Percentiles rank a stretch among this genome's conserved stretches.
Conservation (phyloP, 257 asterid genomes). For the Ligustrum vulgare region DNA sequence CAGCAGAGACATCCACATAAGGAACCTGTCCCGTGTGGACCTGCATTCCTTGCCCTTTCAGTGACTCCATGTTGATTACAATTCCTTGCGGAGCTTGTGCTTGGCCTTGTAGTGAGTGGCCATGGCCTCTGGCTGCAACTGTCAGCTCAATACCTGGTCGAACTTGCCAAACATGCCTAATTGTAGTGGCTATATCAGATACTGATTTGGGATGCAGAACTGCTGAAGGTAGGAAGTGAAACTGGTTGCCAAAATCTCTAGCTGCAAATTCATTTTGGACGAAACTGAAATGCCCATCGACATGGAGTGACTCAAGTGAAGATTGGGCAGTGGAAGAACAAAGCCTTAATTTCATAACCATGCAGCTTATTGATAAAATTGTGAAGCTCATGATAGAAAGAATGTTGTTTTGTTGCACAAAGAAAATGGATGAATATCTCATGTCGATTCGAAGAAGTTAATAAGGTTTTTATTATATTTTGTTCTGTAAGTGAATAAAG, state of each 20-base stretch:
- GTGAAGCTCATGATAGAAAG: conserved; percentile 32
- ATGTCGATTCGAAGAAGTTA: conserved; percentile 12
- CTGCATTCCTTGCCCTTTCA: conserved; percentile 48
- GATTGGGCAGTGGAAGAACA: conserved; percentile 35
- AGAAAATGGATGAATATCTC: conserved; percentile 25
- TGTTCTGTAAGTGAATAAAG: conserved; percentile 19
- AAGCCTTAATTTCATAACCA: conserved; percentile 36
- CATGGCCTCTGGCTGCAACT: conserved; percentile 77
- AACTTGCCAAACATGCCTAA: conserved; percentile 66
- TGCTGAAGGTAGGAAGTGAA: conserved; percentile 65
- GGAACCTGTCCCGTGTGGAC: conserved; percentile 47
- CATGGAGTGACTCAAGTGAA: conserved; percentile 34
- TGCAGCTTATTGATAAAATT: conserved; percentile 42
- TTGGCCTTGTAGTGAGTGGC: conserved; percentile 79
- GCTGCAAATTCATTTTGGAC: conserved; percentile 67
- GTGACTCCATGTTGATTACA: conserved; percentile 69
- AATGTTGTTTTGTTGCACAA: conserved; percentile 26
- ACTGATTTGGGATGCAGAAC: conserved; percentile 77
- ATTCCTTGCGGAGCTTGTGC: conserved; percentile 75
- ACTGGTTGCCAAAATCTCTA: conserved; percentile 68
- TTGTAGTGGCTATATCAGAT: conserved; percentile 58
- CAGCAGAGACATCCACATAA: conserved; percentile 68
- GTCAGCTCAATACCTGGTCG: conserved; percentile 64
- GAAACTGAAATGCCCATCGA: conserved; percentile 64
- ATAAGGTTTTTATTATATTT: conserved; percentile 22